phyloP scores from a whole-genome alignment of 2,329 filamentous ascomycete species.

The Colletotrichum trifolii region DNA sequence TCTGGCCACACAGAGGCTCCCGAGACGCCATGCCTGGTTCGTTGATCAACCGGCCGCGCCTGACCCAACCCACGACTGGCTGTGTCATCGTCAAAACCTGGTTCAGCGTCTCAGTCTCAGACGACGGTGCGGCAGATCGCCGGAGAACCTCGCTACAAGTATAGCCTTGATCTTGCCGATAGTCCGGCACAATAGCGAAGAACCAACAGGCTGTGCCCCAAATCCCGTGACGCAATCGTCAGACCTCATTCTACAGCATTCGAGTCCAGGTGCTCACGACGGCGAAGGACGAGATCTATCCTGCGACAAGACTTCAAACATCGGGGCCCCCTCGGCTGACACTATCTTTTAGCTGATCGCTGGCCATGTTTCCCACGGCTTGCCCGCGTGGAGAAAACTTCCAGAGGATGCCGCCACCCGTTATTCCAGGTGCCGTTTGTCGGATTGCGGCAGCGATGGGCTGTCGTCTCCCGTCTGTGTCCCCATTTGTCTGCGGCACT shows the following conservation, averaged over 20 bases:
- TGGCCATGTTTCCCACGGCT: slow-evolving; percentile 7
- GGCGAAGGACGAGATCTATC: slow-evolving; percentile 24
- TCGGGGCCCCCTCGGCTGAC: slow-evolving; percentile 28
- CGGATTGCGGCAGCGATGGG: slow-evolving; percentile 12
- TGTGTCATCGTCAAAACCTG: neutral
- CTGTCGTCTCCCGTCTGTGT: slow-evolving; percentile 2
- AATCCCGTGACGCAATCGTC: slow-evolving; percentile 16
- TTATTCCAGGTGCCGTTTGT: neutral
- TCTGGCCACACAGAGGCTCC: slow-evolving; percentile 22
- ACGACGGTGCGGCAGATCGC: slow-evolving; percentile 18
- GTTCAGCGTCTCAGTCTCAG: slow-evolving; percentile 12
- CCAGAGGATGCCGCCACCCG: slow-evolving; percentile 12
- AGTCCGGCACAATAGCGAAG: slow-evolving; percentile 1
- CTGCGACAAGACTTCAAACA: slow-evolving; percentile 35
- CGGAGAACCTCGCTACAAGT: neutral
- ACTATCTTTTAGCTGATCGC: slow-evolving; percentile 13
- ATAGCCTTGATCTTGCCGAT: neutral
- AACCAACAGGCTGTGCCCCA: slow-evolving; percentile 13
- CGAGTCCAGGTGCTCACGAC: slow-evolving; percentile 5
- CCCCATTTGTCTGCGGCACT: slow-evolving; percentile 27
- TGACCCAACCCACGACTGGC: slow-evolving; percentile 13
- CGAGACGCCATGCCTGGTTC: neutral
- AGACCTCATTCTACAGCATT: slow-evolving; percentile 5
- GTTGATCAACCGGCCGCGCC: slow-evolving; percentile 9
- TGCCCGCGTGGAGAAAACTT: slow-evolving; percentile 20